Percentiles rank a stretch among this genome's conserved stretches.
Evolutionary conservation across 805 yeast species (phyloP).

Genomic region (Suhomyces tanzawaensis): DNA sequence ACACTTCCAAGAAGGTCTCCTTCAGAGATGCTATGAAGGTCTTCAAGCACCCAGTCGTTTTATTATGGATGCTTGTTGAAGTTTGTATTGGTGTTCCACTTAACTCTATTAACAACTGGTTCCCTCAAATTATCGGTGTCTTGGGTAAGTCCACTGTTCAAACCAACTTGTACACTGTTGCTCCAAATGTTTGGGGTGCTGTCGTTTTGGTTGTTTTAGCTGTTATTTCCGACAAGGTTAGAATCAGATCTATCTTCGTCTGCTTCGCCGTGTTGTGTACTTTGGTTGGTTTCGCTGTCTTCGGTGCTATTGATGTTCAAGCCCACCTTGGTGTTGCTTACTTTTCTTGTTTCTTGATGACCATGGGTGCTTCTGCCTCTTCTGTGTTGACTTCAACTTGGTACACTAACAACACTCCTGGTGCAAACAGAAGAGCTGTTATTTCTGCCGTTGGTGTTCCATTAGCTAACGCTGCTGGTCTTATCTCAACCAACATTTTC

Average conservation of each 20-base stretch:
- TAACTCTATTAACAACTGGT: conserved; percentile 48
- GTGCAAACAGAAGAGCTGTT: conserved; percentile 44
- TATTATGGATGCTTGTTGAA: conserved; percentile 46
- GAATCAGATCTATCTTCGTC: conserved; percentile 38
- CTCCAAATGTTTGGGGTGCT: conserved; percentile 51
- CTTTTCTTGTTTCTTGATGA: conserved; percentile 46
- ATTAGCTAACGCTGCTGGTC: conserved; percentile 31
- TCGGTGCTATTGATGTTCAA: conserved; percentile 43
- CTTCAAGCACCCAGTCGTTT: conserved; percentile 43
- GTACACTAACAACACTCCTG: conserved; percentile 50
- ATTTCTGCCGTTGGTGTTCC: conserved; percentile 46
- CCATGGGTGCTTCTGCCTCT: conserved; percentile 48
- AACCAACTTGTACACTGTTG: conserved; percentile 44
- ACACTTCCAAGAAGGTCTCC: conserved; percentile 32
- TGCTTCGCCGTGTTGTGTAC: conserved; percentile 38
- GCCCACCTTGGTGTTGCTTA: conserved; percentile 40
- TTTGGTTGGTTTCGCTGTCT: conserved; percentile 46
- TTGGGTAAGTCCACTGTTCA: conserved; percentile 40
- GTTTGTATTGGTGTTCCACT: conserved; percentile 48
- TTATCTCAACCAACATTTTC: conserved; percentile 32
- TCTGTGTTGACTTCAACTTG: conserved; percentile 51
- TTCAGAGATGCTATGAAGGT: conserved; percentile 43
- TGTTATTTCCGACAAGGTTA: conserved; percentile 40
- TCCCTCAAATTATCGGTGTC: conserved; percentile 43
- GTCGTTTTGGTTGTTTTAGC: conserved; percentile 37